Evolutionary conservation across 371 early-diverging fungal species (phyloP).

Genomic region (Smittium culicis): DNA sequence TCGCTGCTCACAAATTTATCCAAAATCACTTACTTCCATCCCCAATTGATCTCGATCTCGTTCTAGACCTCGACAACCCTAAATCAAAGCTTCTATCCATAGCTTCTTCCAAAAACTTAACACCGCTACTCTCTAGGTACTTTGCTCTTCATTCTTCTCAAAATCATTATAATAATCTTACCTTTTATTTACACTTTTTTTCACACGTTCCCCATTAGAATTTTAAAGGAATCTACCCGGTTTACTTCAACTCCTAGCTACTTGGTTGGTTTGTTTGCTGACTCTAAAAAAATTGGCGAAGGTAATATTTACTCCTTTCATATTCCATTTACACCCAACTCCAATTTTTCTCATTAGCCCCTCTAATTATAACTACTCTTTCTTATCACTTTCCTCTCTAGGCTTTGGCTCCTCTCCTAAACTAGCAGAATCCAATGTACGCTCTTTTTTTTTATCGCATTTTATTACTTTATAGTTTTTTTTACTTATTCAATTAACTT

Average conservation of each 20-base stretch:
- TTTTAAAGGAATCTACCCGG: neutral
- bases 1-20: conserved; percentile 59
- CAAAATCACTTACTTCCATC: conserved; percentile 22
- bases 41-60: neutral
- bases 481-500: neutral
- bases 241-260: neutral
- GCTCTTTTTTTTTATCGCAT: neutral
- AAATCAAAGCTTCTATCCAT: neutral
- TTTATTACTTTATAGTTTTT: neutral
- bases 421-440: conserved; percentile 3
- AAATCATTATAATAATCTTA: neutral
- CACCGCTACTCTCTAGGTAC: neutral
- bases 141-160: neutral
- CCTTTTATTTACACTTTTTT: neutral
- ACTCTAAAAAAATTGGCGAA: conserved; percentile 4
- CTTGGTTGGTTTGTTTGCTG: conserved; percentile 1
- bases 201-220: neutral
- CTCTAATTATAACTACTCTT: neutral
- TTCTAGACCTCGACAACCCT: neutral
- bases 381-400: neutral
- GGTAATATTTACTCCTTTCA: neutral
- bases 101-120: neutral
- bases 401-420: neutral
- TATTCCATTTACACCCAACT: neutral
- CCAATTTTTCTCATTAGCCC: neutral